phyloP scores from a whole-genome alignment of 345 rosid genomes.

The Pugionium dolabratum region DNA sequence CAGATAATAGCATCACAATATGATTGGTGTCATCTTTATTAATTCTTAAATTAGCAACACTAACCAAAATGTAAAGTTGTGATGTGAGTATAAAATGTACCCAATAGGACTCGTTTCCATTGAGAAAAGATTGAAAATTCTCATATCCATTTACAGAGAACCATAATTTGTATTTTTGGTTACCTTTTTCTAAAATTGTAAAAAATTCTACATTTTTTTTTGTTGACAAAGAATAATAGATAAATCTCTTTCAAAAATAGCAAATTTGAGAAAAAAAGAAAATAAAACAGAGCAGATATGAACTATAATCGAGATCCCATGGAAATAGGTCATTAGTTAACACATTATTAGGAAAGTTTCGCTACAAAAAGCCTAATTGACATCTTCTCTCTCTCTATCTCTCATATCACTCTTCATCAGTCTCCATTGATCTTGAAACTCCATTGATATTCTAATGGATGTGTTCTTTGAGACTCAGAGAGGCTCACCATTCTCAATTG shows the following conservation, averaged over 20 bases:
- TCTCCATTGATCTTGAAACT: conserved; percentile 9
- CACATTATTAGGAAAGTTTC: conserved; percentile 17
- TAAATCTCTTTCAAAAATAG: conserved; percentile 20
- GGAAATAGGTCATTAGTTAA: conserved; percentile 16
- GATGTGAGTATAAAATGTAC: too few species aligned
- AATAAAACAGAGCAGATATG: neutral
- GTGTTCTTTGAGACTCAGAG: conserved; percentile 59
- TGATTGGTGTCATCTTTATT: neutral
- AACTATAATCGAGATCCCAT: neutral
- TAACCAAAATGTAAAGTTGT: too few species aligned
- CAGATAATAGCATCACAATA: neutral
- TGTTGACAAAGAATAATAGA: neutral
- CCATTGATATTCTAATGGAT: conserved; percentile 48
- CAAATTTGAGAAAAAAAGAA: conserved; percentile 3
- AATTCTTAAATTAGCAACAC: too few species aligned
- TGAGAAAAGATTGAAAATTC: neutral
- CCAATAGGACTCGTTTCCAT: neutral
- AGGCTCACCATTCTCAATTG: conserved; percentile 65
- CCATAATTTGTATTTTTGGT: neutral
- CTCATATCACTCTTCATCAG: neutral
- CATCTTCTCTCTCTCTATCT: neutral
- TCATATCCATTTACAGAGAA: neutral
- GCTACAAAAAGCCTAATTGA: conserved; percentile 6
- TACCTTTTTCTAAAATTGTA: neutral
- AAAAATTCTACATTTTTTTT: neutral